Percentiles rank a stretch among this genome's conserved stretches.
These are phyloP conservation scores for Choiromyces venosus DNA, from an alignment of 495 filamentous ascomycete genomes.

Conservation along the genomic window DNA sequence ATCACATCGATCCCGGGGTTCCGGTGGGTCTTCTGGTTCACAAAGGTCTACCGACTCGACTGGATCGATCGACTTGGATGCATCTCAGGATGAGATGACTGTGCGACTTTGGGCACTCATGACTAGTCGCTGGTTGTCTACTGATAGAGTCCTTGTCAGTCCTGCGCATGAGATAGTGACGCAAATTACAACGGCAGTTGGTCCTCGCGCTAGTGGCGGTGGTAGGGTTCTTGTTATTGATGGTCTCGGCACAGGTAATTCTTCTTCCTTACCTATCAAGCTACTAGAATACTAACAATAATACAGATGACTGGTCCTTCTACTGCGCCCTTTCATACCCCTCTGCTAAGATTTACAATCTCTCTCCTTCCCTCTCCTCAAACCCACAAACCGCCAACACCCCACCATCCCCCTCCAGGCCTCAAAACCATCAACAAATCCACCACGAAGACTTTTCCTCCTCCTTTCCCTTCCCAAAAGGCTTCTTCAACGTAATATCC, in stretches of 20 bases:
- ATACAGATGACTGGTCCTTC: conserved; percentile 88
- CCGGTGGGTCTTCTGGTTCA: conserved; percentile 30
- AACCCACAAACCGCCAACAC: conserved; percentile 44
- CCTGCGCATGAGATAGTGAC: conserved; percentile 76
- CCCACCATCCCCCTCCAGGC: conserved; percentile 54
- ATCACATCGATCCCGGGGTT: conserved; percentile 29
- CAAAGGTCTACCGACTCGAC: conserved; percentile 23
- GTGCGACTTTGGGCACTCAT: conserved; percentile 52
- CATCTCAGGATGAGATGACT: conserved; percentile 39
- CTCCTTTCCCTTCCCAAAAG: conserved; percentile 79
- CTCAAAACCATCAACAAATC: conserved; percentile 79
- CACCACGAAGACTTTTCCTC: conserved; percentile 61
- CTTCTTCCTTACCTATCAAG: background rate
- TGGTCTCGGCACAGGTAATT: conserved; percentile 61
- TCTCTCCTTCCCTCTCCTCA: conserved; percentile 45
- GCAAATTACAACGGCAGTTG: conserved; percentile 44
- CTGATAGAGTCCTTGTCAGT: conserved; percentile 90
- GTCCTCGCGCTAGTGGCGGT: conserved; percentile 53
- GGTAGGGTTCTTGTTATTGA: conserved; percentile 79
- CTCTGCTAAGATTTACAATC: conserved; percentile 75
- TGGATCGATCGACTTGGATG: conserved; percentile 27
- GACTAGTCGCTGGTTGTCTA: conserved; percentile 84
- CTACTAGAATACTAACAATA: conserved; percentile 16
- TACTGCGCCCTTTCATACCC: conserved; percentile 92
- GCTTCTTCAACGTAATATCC: conserved; percentile 79